These are phyloP conservation scores for Pholiota microspora DNA, from an alignment of 768 basidiomycete genomes.

Conservation along the genomic window DNA sequence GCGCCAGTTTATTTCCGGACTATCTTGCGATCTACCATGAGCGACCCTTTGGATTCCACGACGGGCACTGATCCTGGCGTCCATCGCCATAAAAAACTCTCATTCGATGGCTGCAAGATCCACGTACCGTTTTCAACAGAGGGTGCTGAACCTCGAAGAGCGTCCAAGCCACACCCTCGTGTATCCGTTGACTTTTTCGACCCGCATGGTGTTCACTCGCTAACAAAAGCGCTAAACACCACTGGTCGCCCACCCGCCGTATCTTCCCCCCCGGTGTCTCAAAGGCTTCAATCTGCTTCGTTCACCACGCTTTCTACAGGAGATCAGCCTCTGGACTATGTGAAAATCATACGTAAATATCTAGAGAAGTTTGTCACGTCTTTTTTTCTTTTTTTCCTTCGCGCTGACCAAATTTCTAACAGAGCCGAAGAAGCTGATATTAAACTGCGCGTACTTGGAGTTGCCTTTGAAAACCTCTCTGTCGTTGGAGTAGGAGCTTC, in stretches of 20 bases:
- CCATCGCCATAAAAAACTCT: too few species aligned
- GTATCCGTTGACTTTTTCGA: slow-evolving; percentile 53
- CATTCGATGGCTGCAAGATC: too few species aligned
- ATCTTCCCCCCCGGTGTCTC: slow-evolving; percentile 3
- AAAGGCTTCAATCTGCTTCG: slow-evolving; percentile 20
- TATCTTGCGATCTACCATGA: too few species aligned
- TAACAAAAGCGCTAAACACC: slow-evolving; percentile 33
- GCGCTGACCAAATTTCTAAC: not conserved
- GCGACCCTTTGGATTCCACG: too few species aligned
- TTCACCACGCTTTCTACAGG: not conserved
- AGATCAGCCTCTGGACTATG: slow-evolving; percentile 34
- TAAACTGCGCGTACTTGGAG: slow-evolving; percentile 54
- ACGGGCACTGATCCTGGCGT: too few species aligned
- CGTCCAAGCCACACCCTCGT: slow-evolving; percentile 24
- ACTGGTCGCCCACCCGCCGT: not conserved
- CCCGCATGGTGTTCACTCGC: slow-evolving; percentile 42
- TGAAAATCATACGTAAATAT: slow-evolving; percentile 28
- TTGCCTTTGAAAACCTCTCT: slow-evolving; percentile 54
- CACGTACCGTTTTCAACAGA: too few species aligned
- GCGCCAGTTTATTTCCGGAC: too few species aligned
- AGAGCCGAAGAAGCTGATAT: slow-evolving; percentile 52
- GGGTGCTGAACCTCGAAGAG: not conserved
- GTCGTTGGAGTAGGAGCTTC: slow-evolving; percentile 61
- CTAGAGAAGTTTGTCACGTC: slow-evolving; percentile 30
- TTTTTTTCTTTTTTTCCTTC: not conserved